Evolutionary conservation across 1,284 basidiomycete genomes (phyloP).

Genomic region (Termitomyces sp.): DNA sequence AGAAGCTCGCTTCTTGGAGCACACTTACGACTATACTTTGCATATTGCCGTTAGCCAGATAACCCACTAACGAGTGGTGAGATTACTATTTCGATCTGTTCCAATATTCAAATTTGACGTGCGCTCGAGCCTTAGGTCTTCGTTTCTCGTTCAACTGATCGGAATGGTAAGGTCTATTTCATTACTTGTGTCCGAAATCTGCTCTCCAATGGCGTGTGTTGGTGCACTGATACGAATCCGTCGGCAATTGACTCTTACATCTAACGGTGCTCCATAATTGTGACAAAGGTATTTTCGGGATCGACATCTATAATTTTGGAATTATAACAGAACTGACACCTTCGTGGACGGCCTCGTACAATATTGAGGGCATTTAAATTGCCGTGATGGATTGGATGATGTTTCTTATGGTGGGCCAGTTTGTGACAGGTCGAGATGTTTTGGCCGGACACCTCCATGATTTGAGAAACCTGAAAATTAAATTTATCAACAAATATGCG

Average conservation of each 20-base stretch:
- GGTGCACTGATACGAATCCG: conserved; percentile 48
- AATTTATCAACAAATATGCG: background rate
- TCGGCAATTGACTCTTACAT: conserved; percentile 52
- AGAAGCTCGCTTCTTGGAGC: background rate
- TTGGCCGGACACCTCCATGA: background rate
- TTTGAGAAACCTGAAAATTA: background rate
- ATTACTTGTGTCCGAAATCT: conserved; percentile 30
- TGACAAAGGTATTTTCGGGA: conserved; percentile 30
- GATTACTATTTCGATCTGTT: background rate
- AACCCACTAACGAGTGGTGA: conserved; percentile 25
- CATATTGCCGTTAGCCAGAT: conserved; percentile 28
- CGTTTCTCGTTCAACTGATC: conserved; percentile 28
- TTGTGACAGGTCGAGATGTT: no score
- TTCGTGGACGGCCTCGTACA: conserved; percentile 41
- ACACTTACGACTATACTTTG: conserved; percentile 20
- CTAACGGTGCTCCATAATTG: conserved; percentile 33
- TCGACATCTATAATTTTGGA: conserved; percentile 41
- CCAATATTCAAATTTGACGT: conserved; percentile 1
- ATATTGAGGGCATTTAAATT: conserved; percentile 43
- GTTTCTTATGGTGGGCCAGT: background rate
- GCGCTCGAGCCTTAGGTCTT: conserved; percentile 31
- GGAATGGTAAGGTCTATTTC: conserved; percentile 37
- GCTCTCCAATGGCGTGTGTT: conserved; percentile 29
- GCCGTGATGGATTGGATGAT: conserved; percentile 37
- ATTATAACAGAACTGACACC: conserved; percentile 44